These are phyloP conservation scores for Chalara sp. DNA, from an alignment of 2,329 filamentous ascomycete species.

Conservation along the genomic window DNA sequence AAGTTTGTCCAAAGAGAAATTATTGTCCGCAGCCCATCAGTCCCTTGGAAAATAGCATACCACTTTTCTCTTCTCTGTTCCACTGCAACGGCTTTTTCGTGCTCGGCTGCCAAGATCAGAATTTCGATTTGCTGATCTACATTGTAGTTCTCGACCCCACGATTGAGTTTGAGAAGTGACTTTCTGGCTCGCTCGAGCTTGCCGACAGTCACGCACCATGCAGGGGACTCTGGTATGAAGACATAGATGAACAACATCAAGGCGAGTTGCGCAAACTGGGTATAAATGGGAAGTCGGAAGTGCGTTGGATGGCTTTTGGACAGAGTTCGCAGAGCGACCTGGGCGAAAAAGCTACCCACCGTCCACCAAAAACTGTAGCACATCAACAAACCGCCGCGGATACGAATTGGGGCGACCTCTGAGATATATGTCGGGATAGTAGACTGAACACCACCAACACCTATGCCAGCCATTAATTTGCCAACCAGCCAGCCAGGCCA, in stretches of 20 bases:
- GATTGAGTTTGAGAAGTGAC: constrained; percentile 13
- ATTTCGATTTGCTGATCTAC: constrained; percentile 23
- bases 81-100: constrained; percentile 18
- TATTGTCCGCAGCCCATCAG: constrained; percentile 23
- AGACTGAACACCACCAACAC: constrained; percentile 10
- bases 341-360: constrained; percentile 34
- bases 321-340: constrained; percentile 31
- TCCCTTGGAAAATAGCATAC: constrained; percentile 26
- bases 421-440: constrained; percentile 11
- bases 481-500: constrained; percentile 9
- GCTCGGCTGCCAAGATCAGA: constrained; percentile 20
- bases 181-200: constrained; percentile 16
- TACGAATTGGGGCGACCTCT: constrained; percentile 7
- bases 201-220: constrained; percentile 9
- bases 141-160: constrained; percentile 21
- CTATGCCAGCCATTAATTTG: constrained; percentile 14
- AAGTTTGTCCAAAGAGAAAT: constrained; percentile 17
- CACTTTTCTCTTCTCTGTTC: constrained; percentile 23
- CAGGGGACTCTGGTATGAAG: constrained; percentile 32
- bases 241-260: constrained; percentile 32
- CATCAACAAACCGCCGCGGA: constrained; percentile 8
- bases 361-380: constrained; percentile 30
- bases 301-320: constrained; percentile 24
- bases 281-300: constrained; percentile 34
- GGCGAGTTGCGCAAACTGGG: constrained; percentile 38